These are phyloP conservation scores for Medicago ruthenica DNA, from an alignment of 306 rosid species.

Conservation along the genomic window DNA sequence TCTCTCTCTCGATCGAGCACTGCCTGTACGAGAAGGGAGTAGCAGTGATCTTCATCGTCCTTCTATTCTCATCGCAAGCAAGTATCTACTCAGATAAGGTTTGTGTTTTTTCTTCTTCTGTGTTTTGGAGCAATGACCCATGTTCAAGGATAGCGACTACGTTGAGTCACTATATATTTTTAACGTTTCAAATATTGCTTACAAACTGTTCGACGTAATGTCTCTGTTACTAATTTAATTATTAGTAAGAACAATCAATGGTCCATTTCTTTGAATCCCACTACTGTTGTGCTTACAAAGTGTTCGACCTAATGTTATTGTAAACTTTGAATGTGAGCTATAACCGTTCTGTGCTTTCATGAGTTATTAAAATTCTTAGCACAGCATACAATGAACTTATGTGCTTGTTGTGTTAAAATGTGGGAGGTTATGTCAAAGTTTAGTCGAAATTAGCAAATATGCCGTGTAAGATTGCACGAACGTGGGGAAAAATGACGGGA, in stretches of 20 bases:
- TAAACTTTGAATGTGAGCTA: no score
- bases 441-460: neutral
- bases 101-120: no score
- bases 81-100: no score
- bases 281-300: neutral
- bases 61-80: no score
- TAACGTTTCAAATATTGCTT: neutral
- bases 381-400: neutral
- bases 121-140: no score
- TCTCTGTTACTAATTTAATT: neutral
- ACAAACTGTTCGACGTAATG: slow-evolving; percentile 21
- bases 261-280: neutral
- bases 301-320: no score
- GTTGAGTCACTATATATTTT: neutral
- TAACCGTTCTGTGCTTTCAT: neutral
- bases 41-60: no score
- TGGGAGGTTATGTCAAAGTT: neutral
- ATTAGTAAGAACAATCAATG: neutral
- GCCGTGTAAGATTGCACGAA: neutral
- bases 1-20: no score
- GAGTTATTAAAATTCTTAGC: neutral
- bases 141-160: neutral
- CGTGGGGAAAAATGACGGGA: neutral
- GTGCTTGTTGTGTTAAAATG: neutral
- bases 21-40: no score